Evolutionary conservation across 179 eudicot species (phyloP), one percentile per base, ranked within the genome.

Genomic region (Beta corolliflora): DNA sequence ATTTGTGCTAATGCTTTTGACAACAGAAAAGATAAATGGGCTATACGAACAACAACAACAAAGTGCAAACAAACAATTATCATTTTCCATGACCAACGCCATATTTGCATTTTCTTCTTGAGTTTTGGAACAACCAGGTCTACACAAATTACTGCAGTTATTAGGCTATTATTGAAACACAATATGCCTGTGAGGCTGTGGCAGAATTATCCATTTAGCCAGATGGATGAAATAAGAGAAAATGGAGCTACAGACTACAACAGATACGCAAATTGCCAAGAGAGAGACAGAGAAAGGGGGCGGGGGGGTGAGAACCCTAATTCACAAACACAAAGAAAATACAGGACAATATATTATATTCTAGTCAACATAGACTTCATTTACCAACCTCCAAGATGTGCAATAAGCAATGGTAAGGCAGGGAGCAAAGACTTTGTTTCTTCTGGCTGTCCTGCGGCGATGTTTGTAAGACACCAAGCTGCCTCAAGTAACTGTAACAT

Each of bases 381-480:
- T 61, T 60, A 81, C 92, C 71, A 76, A 96, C 97, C 98, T 91
- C 99, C 99, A 76, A 96, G 87, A 86, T 96, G 97, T 72, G 98
- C 99, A 80, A 96, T 88, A 73, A 96, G 94, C 85, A 94, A 84
- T 13, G 99, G 99, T 77, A 94, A 85, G 64, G 98, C 98, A 78
- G 99, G 98, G 83, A 93, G 84, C 85, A 96, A 82, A 63, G 99
- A 90, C 82, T 88, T 92, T 60, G 98, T 96, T 86, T 94, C 98
- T 86, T 94, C 97, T 59, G 97, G 98, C 77, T 85, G 90, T 67
- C 99, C 99, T 50, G 98, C 98, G 11, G 99, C 99, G 70, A 96
- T 92, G 84, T 94, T 96, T 21, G 99, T 96, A 79, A 96, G 93
- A 85, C 98, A 96, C 99, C 98, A 96, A 86, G 99, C 97, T 60